These are phyloP conservation scores for Phalaenopsis hybrid DNA, from an alignment of 116 monocot genomes.

Conservation along the genomic window DNA sequence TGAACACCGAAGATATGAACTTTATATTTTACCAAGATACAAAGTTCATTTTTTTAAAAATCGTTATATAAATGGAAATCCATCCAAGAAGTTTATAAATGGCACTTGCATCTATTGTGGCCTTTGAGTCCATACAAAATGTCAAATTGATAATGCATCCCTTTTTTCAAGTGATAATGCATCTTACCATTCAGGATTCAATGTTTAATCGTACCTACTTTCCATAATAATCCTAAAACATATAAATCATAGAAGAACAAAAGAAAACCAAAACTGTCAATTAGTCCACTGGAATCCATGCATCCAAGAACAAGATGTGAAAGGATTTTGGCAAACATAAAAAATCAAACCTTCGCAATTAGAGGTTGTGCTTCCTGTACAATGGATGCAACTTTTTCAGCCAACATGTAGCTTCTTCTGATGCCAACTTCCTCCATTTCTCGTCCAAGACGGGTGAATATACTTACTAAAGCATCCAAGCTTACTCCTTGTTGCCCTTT, in stretches of 20 bases:
- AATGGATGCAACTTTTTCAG: slow-evolving; percentile 74
- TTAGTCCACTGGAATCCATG: neutral
- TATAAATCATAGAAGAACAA: neutral
- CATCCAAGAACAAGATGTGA: neutral
- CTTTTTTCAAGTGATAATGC: neutral
- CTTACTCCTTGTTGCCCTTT: slow-evolving; percentile 79
- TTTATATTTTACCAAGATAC: neutral
- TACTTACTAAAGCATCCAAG: slow-evolving; percentile 86
- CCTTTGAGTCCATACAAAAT: neutral
- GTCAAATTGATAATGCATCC: neutral
- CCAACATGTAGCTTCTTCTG: slow-evolving; percentile 59
- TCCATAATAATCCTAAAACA: neutral
- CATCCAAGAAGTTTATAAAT: neutral
- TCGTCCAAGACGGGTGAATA: slow-evolving; percentile 86
- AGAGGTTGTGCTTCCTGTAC: slow-evolving; percentile 85
- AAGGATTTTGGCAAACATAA: neutral
- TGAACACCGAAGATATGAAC: too few relatives aligned
- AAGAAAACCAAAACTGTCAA: neutral
- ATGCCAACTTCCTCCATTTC: slow-evolving; percentile 91
- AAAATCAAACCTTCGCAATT: slow-evolving; percentile 52
- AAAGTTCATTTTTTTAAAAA: neutral
- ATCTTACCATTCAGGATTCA: neutral
- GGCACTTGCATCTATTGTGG: neutral
- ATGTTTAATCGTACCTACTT: neutral
- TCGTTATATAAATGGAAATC: neutral